Conservation (phyloP, 163 green algal species). For the Coccomyxa subellipsoidea region DNA sequence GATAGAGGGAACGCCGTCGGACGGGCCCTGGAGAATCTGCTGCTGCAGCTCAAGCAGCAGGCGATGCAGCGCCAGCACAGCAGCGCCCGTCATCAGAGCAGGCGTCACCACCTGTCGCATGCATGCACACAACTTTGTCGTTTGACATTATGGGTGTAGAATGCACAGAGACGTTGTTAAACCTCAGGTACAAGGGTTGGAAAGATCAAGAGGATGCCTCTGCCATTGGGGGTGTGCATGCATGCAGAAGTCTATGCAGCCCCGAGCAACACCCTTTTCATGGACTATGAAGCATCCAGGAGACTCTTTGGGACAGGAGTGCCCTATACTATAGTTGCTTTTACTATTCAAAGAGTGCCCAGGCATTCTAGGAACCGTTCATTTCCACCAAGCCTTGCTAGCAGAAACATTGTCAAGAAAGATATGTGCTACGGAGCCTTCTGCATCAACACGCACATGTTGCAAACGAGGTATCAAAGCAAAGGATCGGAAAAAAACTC, state of each 20-base stretch:
- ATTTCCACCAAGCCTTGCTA: too few relatives aligned
- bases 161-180: too few relatives aligned
- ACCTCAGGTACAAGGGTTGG: neutral
- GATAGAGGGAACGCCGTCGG: neutral
- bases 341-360: too few relatives aligned
- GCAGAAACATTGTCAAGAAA: too few relatives aligned
- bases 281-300: neutral
- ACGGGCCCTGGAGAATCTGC: neutral
- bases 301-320: too few relatives aligned
- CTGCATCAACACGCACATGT: too few relatives aligned
- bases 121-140: neutral
- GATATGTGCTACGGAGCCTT: too few relatives aligned
- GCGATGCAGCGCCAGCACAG: constrained; percentile 7
- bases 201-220: too few relatives aligned
- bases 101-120: neutral
- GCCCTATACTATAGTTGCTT: too few relatives aligned
- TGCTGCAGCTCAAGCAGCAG: neutral
- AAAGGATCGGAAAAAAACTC: too few relatives aligned
- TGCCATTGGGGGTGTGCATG: neutral
- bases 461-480: too few relatives aligned
- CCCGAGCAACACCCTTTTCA: neutral
- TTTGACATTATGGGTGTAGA: neutral
- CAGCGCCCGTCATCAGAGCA: neutral
- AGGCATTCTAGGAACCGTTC: too few relatives aligned
- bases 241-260: neutral